These are phyloP conservation scores for Quercus dentata DNA, from an alignment of 306 rosid species.

Conservation along the genomic window DNA sequence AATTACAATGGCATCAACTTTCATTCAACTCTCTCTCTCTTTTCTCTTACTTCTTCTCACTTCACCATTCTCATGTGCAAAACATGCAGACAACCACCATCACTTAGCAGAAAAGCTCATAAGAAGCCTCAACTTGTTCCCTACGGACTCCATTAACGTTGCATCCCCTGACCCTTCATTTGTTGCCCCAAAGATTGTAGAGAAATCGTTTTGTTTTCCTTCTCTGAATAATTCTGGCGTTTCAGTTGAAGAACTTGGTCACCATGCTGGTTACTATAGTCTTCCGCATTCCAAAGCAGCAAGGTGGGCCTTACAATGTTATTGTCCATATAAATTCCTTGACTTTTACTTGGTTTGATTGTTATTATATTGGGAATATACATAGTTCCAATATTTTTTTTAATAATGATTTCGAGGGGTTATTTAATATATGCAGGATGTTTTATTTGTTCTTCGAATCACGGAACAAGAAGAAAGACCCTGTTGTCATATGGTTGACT, in stretches of 20 bases:
- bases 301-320: conserved; percentile 40
- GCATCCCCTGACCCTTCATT: conserved; percentile 24
- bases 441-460: too few species aligned
- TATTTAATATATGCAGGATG: too few species aligned
- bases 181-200: conserved; percentile 40
- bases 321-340: background rate
- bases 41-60: conserved; percentile 27
- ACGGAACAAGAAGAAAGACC: conserved; percentile 34
- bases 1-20: conserved; percentile 48
- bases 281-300: conserved; percentile 82
- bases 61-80: conserved; percentile 32
- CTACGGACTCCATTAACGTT: conserved; percentile 57
- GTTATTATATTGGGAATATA: too few species aligned
- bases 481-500: conserved; percentile 81
- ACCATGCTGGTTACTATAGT: conserved; percentile 80
- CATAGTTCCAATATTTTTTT: too few species aligned
- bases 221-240: conserved; percentile 31
- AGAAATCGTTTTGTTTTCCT: conserved; percentile 64
- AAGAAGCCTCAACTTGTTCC: conserved; percentile 64
- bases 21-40: conserved; percentile 21
- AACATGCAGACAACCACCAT: conserved; percentile 15
- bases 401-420: too few species aligned
- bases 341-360: too few species aligned
- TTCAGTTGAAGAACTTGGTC: conserved; percentile 71
- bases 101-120: conserved; percentile 61